Base-by-base conservation (phyloP, 2,329 filamentous ascomycete species). In the Pseudocercospora cruenta region DNA sequence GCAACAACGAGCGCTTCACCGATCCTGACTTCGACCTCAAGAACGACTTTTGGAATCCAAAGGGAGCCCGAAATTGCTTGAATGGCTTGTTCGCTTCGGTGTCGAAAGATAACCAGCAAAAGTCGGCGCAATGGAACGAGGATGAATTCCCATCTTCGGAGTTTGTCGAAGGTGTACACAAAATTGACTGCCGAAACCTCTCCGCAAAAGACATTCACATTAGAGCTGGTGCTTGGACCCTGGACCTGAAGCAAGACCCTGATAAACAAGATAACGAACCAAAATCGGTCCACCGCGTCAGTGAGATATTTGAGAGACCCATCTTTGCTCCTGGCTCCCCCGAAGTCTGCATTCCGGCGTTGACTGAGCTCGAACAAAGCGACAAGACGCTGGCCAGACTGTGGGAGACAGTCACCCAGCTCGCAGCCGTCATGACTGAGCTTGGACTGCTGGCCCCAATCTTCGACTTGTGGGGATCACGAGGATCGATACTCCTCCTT, bases 21-120 rank as follows among this genome's bases (percentile, higher is more conserved):
- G 92, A 94, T 74, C 87, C 89, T 22, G 89, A 95, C 77, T 96
- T 96, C 75, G 91, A 95, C 75, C 88, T 96, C 62, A 91, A 94
- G 74, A 81, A 86, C 47, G 91, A 94, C 76, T 65, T 68, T 14
- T 55, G 19, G 33, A 58, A 60, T 16, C n/a, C 12, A n/a, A 24
- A 22, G 7, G 26, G 19, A 22, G 45, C 16, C 3, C 73, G 76
- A 57, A 82, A 87, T 72, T 88, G 83, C 71, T 73, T 88, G 31
- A 82, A 84, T 70, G 82, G 83, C 1, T 72, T 88, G n/a, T 10
- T 19, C 9, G n/a, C 47, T 14, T 7, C 47, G 22, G 12, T 14
- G n/a, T 53, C 47, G 12, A 14, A 4, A 47, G 16, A 21, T n/a
- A 7, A n/a, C 5, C 43, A 47, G 16, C 43, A 8, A 47, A 7